These are phyloP conservation scores for Blastocystis sp. DNA, from an alignment of 352 stramenopile genomes.

Conservation along the genomic window DNA sequence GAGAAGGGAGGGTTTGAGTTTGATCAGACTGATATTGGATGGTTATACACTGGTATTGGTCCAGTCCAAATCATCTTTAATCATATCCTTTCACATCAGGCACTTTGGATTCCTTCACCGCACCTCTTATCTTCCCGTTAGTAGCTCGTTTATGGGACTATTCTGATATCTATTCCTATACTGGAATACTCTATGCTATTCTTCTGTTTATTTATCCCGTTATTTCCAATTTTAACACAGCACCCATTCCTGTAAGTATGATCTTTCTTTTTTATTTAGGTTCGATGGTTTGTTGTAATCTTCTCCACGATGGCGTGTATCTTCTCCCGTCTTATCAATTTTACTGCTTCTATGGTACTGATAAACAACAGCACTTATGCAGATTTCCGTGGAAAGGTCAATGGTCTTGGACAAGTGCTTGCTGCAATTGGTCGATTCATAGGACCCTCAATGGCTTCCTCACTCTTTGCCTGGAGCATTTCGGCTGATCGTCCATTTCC, in stretches of 20 bases:
- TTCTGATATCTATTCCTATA: not conserved
- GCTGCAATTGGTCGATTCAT: conserved; percentile 34
- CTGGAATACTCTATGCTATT: conserved; percentile 17
- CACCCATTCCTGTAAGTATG: not conserved
- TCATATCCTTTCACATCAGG: conserved; percentile 31
- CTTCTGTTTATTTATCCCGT: conserved; percentile 16
- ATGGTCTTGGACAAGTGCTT: conserved; percentile 55
- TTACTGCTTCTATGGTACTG: conserved; percentile 39
- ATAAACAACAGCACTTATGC: conserved; percentile 61
- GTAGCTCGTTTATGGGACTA: not conserved
- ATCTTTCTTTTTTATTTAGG: not conserved
- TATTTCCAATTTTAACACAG: not conserved
- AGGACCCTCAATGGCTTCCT: conserved; percentile 31
- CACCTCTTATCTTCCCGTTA: conserved; percentile 41
- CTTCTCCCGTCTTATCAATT: conserved; percentile 38
- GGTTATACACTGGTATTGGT: conserved; percentile 46
- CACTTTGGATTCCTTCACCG: conserved; percentile 39
- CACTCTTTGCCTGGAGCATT: conserved; percentile 47
- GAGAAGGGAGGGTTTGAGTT: conserved; percentile 52
- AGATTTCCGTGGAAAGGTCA: conserved; percentile 61
- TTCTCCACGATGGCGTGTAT: conserved; percentile 11
- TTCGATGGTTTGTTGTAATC: conserved; percentile 41
- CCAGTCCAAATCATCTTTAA: conserved; percentile 60
- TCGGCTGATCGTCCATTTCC: conserved; percentile 30
- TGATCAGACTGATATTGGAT: conserved; percentile 59